Percentiles rank a stretch among this genome's conserved stretches.
phyloP scores from a whole-genome alignment of 768 basidiomycete species.

The Phylloporus rhodoxanthus region DNA sequence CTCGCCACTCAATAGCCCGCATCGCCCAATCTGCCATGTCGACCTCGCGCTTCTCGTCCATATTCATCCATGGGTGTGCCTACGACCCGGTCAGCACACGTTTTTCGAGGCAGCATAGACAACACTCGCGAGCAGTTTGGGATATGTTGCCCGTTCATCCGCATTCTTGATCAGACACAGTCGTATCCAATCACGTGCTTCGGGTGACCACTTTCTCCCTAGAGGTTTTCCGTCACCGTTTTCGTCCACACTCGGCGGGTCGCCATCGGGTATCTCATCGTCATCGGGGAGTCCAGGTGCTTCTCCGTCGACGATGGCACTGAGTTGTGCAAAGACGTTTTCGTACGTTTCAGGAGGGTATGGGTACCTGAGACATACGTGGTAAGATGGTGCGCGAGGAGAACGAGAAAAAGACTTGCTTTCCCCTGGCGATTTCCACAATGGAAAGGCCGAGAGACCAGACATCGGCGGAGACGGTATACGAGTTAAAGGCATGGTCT shows the following conservation, averaged over 20 bases:
- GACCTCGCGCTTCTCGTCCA: constrained; percentile 55
- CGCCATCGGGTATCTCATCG: constrained; percentile 21
- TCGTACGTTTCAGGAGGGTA: constrained; percentile 97
- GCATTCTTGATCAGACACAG: constrained; percentile 80
- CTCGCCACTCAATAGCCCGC: constrained; percentile 39
- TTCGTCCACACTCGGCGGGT: constrained; percentile 10
- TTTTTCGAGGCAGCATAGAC: background rate
- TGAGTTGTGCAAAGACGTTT: constrained; percentile 94
- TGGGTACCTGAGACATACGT: constrained; percentile 52
- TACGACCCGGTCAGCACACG: constrained; percentile 19
- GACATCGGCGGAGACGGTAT: constrained; percentile 94
- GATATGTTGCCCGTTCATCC: constrained; percentile 72
- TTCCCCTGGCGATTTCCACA: constrained; percentile 85
- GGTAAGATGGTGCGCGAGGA: background rate
- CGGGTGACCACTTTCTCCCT: constrained; percentile 27
- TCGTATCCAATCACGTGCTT: constrained; percentile 78
- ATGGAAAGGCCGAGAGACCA: constrained; percentile 95
- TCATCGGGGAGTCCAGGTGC: constrained; percentile 80
- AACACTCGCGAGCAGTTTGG: constrained; percentile 62
- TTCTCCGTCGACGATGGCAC: constrained; percentile 95
- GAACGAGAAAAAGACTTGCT: constrained; percentile 22
- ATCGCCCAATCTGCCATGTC: constrained; percentile 86
- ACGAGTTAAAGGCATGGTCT: constrained; percentile 42
- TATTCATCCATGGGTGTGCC: constrained; percentile 75
- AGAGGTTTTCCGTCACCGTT: constrained; percentile 11